Conservation (phyloP, 805 yeast species). For the Pichia manshurica region DNA sequence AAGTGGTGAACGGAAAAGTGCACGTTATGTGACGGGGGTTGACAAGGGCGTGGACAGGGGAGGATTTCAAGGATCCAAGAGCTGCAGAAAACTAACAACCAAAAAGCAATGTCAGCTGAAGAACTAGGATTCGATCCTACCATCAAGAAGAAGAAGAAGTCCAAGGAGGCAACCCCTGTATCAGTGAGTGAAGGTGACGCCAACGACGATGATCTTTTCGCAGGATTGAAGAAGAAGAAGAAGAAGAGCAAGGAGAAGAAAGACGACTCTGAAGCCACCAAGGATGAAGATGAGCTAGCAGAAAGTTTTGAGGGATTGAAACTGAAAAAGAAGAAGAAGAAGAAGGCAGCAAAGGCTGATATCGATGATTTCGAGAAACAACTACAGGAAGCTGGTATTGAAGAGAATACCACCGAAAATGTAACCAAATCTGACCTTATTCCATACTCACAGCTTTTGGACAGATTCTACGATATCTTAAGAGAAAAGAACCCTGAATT, state of each 20-base stretch:
- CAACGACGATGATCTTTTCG: conserved; percentile 53
- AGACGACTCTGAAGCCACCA: conserved; percentile 25
- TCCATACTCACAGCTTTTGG: conserved; percentile 70
- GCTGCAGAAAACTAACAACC: too few relatives aligned
- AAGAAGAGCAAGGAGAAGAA: conserved; percentile 30
- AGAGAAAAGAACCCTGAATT: conserved; percentile 95
- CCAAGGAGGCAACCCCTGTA: conserved; percentile 33
- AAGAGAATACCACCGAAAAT: conserved; percentile 35
- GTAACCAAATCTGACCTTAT: conserved; percentile 45
- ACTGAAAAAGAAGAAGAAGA: conserved; percentile 72
- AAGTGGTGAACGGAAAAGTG: too few relatives aligned
- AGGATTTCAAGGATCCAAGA: too few relatives aligned
- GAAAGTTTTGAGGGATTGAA: conserved; percentile 66
- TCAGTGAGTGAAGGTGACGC: conserved; percentile 34
- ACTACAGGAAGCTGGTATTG: conserved; percentile 84
- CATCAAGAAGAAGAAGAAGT: conserved; percentile 65
- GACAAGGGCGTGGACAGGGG: too few relatives aligned
- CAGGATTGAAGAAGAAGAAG: conserved; percentile 82
- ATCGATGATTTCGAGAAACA: conserved; percentile 83
- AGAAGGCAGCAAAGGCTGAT: conserved; percentile 59
- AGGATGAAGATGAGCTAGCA: conserved; percentile 39
- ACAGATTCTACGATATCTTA: conserved; percentile 79
- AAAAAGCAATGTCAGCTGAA: conserved; percentile 22
- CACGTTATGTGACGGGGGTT: too few relatives aligned
- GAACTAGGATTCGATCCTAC: conserved; percentile 69